Base-by-base conservation (phyloP, 2,329 filamentous ascomycete species). In the Diaporthe velutina region DNA sequence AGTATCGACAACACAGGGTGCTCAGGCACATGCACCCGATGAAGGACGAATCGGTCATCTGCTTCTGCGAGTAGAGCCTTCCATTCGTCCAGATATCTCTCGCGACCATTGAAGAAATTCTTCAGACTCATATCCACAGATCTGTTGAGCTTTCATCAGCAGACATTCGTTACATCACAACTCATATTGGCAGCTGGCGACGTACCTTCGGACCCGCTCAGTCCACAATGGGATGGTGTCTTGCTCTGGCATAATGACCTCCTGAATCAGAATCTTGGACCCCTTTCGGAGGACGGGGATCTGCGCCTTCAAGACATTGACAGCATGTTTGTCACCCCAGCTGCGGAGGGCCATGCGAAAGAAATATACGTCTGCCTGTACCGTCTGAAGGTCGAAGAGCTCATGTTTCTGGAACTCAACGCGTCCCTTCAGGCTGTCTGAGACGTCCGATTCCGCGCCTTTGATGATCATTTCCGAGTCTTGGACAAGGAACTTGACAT, bases 281-380 rank as follows among this genome's bases (percentile, higher is more conserved):
- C 57, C 35, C 2, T 22, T 22, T 19, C 57, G 57, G 57, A 68
- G 48, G n/a, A n/a, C 66, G 8, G 66, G 66, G 12, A 68, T 54
- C 17, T 54, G 48, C 0, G 80, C 79, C 68, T 78, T 80, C n/a
- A 81, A 76, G 19, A 84, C 83, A 33, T 77, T 77, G 33, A 79
- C 64, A 2, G 77, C 77, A 50, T 83, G 79, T 38, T 80, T 80
- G 52, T 87, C 84, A 0, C 84, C 80, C 85, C 85, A 87, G 79
- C 86, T 84, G 75, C 87, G 86, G 10, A 88, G 77, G 55, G 87
- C 85, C 77, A 81, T 80, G 30, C 85, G 84, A 71, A 86, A 48
- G 50, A 68, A 30, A 30, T 74, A 76, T 19, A 71, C 64, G 58
- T 72, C 48, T 38, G 57, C 64, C 33, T 25, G 12, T 3, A 54